Evolutionary conservation across 495 filamentous ascomycete genomes (phyloP), one percentile per base, ranked within the genome.

Genomic region (Endocarpon pusillum): DNA sequence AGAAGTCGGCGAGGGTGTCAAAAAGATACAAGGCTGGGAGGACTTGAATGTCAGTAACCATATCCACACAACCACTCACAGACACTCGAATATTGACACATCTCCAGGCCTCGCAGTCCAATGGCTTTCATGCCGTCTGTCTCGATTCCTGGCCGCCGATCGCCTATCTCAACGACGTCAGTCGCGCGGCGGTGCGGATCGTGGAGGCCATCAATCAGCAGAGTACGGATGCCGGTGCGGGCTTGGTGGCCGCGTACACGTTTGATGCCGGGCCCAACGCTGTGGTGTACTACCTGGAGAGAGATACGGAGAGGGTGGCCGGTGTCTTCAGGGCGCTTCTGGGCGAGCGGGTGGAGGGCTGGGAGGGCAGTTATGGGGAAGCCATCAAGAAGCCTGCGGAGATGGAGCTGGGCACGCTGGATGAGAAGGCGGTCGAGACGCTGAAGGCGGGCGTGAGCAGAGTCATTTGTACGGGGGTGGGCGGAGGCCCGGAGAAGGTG

Each of bases 241-340:
- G 81, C 28, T 71, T 62, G 1, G 67, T 94, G 3, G 81, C 78
- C 7, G 87, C 89, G 14, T 99, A 99, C 54, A 99, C 89, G 0
- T 99, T 94, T 49, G 89, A 99, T 55, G 89, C 89, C 1, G 89
- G 89, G 28, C 91, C 89, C 42, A 99, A 99, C 52, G 80, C 81
- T 20, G 89, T 99, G 19, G 73, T 99, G 27, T 99, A 96, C 56
- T 94, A 85, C 42, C 68, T 80, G 20, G 79, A 83, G 55, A 61
- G 81, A 64, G 69, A 86, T 44, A 69, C 73, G 32, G 66, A 59
- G 17, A 50, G 66, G 3, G 78, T 97, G 14, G 59, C 77, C 1
- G 84, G 81, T 3, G 68, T 69, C 1, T 75, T 94, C 51, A 62
- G 66, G 44, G 53, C 55, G 15, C 57, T 61, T 24, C 50, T 66